Evolutionary conservation across 371 early-diverging fungal genomes (phyloP), one percentile per base, ranked within the genome.

Genomic region (Rhizopus arrhizus): DNA sequence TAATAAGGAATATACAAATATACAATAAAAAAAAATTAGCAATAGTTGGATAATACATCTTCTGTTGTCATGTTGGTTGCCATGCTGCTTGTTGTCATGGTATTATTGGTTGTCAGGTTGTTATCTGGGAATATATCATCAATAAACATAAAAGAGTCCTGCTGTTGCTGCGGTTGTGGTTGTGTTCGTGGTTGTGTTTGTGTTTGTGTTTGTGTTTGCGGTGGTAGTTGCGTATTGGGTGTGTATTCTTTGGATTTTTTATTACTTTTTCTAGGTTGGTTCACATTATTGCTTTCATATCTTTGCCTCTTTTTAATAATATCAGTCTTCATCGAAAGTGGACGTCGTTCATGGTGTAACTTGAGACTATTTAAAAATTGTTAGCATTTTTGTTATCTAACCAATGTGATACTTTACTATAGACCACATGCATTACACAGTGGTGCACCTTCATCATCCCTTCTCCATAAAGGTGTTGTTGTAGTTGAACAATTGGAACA

Each of bases 351-450:
- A 64, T 84, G 84, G 69, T 98, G 98, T n/a, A 95, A 75, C 64
- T 92, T 94, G 56, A 82, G 83, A 65, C 77, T 76, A 61, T 16
- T 36, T 36, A 16, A 9, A 49, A 11, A 32, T 22, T n/a, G 29
- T 28, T 16, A 41, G 38, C 46, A n/a, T 45, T 22, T 40, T 36
- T n/a, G 3, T 38, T 10, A 28, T 35, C n/a, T 12, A 2, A 11
- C n/a, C 8, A 31, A 15, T 34, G 12, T 45, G 33, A 22, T 16
- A 75, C 74, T 85, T 22, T 78, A 89, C 74, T 96, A 98, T 61
- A 98, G 75, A 16, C 97, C 97, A 71, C 97, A 98, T 8, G 97
- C 97, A 71, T 97, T 98, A 80, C 98, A 98, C 47, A 96, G 75
- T 38, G 85, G 81, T 35, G 88, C 83, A 22, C 91, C 93, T 38